A percentile compares a stretch with the other conserved stretches of the same genome.
Conservation (phyloP, 139 green algal species). For the Chlamydomonas asymmetrica region DNA sequence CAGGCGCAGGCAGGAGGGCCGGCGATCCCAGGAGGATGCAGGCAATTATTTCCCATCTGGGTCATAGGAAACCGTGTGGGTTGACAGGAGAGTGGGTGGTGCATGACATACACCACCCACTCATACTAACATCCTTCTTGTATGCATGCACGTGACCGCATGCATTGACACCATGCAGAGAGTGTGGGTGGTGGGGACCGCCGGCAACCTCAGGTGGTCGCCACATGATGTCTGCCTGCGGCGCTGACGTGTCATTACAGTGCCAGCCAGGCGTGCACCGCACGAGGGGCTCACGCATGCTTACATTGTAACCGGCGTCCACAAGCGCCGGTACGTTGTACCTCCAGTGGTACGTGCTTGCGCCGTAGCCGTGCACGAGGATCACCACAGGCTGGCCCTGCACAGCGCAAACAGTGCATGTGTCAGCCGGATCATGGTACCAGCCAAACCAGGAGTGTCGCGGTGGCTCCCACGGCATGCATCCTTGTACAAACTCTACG, state of each 20-base stretch:
- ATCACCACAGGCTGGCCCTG: conserved; percentile 56
- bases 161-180: too few species aligned
- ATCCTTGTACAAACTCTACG: not conserved
- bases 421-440: not conserved
- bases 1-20: too few species aligned
- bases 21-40: too few species aligned
- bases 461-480: not conserved
- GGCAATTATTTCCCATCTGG: too few species aligned
- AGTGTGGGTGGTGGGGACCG: too few species aligned
- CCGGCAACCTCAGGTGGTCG: too few species aligned
- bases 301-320: conserved; percentile 34
- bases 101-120: not conserved
- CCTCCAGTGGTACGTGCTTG: conserved; percentile 72
- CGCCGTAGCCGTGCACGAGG: conserved; percentile 83
- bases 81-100: too few species aligned
- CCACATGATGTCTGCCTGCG: not conserved
- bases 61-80: too few species aligned
- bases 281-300: too few species aligned
- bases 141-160: not conserved
- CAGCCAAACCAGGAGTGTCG: not conserved
- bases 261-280: too few species aligned
- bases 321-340: conserved; percentile 75
- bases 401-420: not conserved
- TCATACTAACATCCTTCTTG: not conserved
- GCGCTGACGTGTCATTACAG: too few species aligned